Percentiles rank a stretch among this genome's conserved stretches.
Evolutionary conservation across 2,329 filamentous ascomycete species (phyloP).

Genomic region (Botrytis paeoniae): DNA sequence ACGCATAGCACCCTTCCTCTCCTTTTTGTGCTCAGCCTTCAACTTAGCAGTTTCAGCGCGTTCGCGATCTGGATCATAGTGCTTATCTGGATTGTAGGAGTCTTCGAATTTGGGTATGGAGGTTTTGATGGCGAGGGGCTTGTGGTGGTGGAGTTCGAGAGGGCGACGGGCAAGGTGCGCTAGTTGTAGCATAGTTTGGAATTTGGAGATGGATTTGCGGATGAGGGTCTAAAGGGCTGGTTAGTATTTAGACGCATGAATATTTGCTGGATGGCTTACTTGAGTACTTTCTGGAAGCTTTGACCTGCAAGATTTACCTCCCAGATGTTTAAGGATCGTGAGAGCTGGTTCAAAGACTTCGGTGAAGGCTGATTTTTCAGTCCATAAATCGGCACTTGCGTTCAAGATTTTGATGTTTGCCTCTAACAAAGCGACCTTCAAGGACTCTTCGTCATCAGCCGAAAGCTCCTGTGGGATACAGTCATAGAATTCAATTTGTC

Average conservation of each 20-base stretch:
- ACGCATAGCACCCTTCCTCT: conserved; percentile 89
- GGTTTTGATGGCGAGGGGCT: conserved; percentile 81
- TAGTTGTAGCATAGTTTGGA: conserved; percentile 55
- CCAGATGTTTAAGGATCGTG: conserved; percentile 59
- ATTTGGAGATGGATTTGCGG: conserved; percentile 38
- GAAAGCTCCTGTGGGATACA: conserved; percentile 41
- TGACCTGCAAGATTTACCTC: conserved; percentile 48
- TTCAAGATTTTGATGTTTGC: conserved; percentile 65
- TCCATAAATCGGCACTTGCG: conserved; percentile 70
- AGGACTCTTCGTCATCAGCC: conserved; percentile 29
- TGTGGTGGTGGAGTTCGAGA: conserved; percentile 85
- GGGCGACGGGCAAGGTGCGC: conserved; percentile 69
- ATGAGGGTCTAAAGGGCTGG: conserved; percentile 26
- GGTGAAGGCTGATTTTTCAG: conserved; percentile 66
- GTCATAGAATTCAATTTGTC: conserved; percentile 59
- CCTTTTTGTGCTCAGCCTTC: conserved; percentile 55
- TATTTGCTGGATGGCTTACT: conserved; percentile 25
- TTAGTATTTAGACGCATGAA: background rate
- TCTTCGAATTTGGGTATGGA: conserved; percentile 95
- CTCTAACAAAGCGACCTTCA: conserved; percentile 59
- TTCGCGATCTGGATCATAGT: conserved; percentile 94
- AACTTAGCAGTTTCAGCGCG: conserved; percentile 82
- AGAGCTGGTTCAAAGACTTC: conserved; percentile 72
- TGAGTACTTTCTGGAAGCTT: conserved; percentile 46
- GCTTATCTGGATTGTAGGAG: conserved; percentile 86